phyloP scores from a whole-genome alignment of 371 early-diverging fungal genomes.

The Choanephora cucurbitarum region DNA sequence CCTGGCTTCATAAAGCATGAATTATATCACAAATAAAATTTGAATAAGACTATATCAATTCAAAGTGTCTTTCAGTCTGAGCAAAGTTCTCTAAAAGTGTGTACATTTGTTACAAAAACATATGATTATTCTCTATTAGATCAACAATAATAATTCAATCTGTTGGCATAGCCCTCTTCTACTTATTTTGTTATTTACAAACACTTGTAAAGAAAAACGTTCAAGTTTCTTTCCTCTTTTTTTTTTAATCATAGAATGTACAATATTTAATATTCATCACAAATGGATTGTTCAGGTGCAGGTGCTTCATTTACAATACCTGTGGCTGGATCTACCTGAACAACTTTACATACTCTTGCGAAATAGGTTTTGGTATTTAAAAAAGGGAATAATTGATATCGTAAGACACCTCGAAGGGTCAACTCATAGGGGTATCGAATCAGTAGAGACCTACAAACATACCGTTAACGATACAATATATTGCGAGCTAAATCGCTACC shows the following conservation, averaged over 20 bases:
- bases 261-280: slow-evolving; percentile 22
- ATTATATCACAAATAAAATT: no score
- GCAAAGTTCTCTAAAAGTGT: no score
- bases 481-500: no score
- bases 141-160: no score
- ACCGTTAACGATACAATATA: background rate
- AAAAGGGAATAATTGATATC: slow-evolving; percentile 51
- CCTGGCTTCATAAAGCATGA: background rate
- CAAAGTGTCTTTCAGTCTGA: no score
- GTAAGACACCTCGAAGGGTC: slow-evolving; percentile 64
- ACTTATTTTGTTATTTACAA: no score
- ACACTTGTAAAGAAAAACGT: no score
- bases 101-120: no score
- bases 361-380: slow-evolving; percentile 25
- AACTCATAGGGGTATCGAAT: slow-evolving; percentile 65
- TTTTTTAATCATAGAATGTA: background rate
- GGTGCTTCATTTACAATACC: slow-evolving; percentile 28
- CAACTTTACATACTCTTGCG: slow-evolving; percentile 45
- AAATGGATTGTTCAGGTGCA: slow-evolving; percentile 31
- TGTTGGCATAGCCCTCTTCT: no score
- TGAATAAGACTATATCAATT: no score
- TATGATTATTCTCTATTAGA: no score
- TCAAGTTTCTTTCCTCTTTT: no score
- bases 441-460: slow-evolving; percentile 46
- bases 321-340: slow-evolving; percentile 44